Evolutionary conservation across 345 rosid genomes (phyloP).

Genomic region (Boechera stricta): DNA sequence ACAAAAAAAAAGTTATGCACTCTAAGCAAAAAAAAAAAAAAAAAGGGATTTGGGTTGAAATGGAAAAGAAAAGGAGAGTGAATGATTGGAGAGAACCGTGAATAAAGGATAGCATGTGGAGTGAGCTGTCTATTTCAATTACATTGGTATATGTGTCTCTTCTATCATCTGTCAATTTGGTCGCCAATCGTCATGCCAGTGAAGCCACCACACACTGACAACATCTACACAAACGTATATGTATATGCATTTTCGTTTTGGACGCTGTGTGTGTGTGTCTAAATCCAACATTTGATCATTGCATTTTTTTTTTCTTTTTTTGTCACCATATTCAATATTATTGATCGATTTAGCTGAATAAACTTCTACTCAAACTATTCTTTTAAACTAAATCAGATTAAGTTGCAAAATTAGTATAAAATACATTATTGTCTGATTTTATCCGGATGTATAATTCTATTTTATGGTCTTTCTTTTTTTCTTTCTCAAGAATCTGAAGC

Average conservation of each 20-base stretch:
- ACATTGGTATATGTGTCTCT: constrained; percentile 44
- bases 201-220: constrained; percentile 44
- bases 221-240: constrained; percentile 6
- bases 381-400: constrained; percentile 31
- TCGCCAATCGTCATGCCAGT: constrained; percentile 38
- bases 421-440: neutral
- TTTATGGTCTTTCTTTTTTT: neutral
- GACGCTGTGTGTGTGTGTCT: constrained; percentile 16
- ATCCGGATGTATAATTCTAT: neutral
- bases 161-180: constrained; percentile 44
- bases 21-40: neutral
- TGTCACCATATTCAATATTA: constrained; percentile 35
- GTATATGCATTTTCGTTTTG: neutral
- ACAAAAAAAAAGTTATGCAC: neutral
- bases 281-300: constrained; percentile 21
- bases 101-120: constrained; percentile 57
- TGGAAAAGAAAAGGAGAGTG: constrained; percentile 39
- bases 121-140: constrained; percentile 61
- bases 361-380: neutral
- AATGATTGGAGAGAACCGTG: constrained; percentile 46
- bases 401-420: neutral
- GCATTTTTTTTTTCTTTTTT: constrained; percentile 51
- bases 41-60: constrained; percentile 23
- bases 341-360: neutral
- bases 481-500: constrained; percentile 54